Evolutionary conservation across 2,329 filamentous ascomycete species (phyloP).

Genomic region (Pestalotiopsis sp.): DNA sequence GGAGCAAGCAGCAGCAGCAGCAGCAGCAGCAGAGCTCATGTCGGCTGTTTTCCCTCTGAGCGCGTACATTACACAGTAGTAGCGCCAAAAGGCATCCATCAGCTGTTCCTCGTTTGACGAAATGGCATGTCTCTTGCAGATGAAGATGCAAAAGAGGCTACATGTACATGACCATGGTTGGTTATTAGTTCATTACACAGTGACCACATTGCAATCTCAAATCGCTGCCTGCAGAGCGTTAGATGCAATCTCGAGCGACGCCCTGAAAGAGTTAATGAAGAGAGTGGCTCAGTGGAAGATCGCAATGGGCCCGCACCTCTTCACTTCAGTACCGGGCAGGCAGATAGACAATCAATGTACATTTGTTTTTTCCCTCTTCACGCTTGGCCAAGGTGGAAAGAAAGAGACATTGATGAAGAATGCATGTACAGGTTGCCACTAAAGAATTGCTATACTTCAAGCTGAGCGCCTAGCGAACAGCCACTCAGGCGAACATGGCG

Average conservation of each 20-base stretch:
- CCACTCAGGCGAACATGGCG: neutral
- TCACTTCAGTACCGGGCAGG: too few species aligned
- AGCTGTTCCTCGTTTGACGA: conserved; percentile 11
- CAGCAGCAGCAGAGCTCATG: neutral
- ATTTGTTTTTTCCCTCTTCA: too few species aligned
- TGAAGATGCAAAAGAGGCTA: neutral
- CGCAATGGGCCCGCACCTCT: neutral
- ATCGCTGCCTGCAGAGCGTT: neutral
- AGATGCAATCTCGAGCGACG: neutral
- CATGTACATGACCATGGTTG: neutral
- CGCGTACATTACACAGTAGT: neutral
- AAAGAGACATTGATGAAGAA: neutral
- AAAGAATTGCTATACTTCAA: neutral
- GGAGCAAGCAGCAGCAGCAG: neutral
- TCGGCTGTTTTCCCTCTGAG: neutral
- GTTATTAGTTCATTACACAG: neutral
- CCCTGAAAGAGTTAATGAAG: neutral
- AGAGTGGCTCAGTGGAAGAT: neutral
- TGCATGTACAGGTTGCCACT: neutral
- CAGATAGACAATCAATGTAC: too few species aligned
- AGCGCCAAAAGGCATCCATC: neutral
- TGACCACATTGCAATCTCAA: neutral
- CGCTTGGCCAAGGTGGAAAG: neutral
- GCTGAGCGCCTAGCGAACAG: neutral
- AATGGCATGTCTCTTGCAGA: neutral